Percentiles rank a stretch among this genome's conserved stretches.
Evolutionary conservation across 2,329 filamentous ascomycete genomes (phyloP).

Genomic region (Hypomyces perniciosus): DNA sequence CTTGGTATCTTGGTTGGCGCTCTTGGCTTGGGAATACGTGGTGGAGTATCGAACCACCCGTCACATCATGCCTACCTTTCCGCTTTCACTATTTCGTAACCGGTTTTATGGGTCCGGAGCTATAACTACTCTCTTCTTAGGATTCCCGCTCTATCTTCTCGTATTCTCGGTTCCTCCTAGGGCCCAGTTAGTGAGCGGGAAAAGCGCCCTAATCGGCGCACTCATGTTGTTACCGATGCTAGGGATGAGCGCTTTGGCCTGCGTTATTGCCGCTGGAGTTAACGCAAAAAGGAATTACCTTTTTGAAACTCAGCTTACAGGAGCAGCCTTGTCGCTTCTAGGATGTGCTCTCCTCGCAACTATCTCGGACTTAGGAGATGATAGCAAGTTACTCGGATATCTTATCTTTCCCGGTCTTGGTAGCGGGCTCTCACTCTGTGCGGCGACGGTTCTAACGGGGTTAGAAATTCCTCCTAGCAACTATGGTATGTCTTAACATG

Average conservation of each 20-base stretch:
- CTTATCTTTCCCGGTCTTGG: conserved; percentile 46
- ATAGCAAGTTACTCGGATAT: conserved; percentile 43
- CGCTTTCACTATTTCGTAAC: conserved; percentile 42
- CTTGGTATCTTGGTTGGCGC: too few relatives aligned
- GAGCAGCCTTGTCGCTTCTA: conserved; percentile 37
- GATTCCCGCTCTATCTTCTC: conserved; percentile 43
- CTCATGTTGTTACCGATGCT: background rate
- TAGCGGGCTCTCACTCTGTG: conserved; percentile 42
- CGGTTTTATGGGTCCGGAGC: conserved; percentile 37
- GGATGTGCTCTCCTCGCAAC: conserved; percentile 44
- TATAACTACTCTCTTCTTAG: conserved; percentile 40
- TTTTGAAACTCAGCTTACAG: conserved; percentile 15
- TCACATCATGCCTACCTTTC: conserved; percentile 26
- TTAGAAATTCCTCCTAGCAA: conserved; percentile 38
- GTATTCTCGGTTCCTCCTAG: background rate
- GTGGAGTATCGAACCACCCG: too few relatives aligned
- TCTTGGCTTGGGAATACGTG: too few relatives aligned
- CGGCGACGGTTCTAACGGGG: conserved; percentile 39
- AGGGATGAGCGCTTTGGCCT: background rate
- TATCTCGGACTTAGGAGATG: conserved; percentile 23
- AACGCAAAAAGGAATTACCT: background rate
- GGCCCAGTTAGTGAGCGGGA: background rate
- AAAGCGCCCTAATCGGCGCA: background rate
- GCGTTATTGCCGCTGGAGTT: background rate
- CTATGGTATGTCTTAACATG: conserved; percentile 32